Percentiles rank a stretch among this genome's conserved stretches.
Evolutionary conservation across 1,139 yeast species (phyloP).

Genomic region (Diutina siamensis): DNA sequence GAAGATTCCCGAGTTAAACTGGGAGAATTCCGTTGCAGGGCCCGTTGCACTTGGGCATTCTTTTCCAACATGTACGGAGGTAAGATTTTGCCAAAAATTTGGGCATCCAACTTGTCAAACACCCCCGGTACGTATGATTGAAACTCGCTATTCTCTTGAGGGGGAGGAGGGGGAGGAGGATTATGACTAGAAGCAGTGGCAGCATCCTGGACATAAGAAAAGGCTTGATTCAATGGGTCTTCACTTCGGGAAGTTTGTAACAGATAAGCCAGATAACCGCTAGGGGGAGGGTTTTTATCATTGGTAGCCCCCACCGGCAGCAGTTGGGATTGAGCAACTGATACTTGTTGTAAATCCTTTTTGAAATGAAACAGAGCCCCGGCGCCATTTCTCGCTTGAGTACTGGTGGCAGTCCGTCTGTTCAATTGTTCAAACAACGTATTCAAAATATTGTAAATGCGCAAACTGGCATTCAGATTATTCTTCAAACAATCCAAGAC

Average conservation of each 20-base stretch:
- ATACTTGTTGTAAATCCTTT: background rate
- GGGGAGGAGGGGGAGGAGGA: too few species aligned
- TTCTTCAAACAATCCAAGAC: slow-evolving; percentile 63
- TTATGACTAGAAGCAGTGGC: too few species aligned
- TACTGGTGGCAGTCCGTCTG: slow-evolving; percentile 42
- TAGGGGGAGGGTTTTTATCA: background rate
- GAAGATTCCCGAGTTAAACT: background rate
- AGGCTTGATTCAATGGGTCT: slow-evolving; percentile 3
- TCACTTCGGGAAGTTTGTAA: background rate
- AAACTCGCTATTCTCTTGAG: slow-evolving; percentile 1
- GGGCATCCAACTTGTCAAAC: slow-evolving; percentile 74
- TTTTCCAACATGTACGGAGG: slow-evolving; percentile 69
- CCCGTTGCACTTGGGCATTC: slow-evolving; percentile 7
- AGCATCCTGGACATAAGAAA: background rate
- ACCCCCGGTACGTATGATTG: slow-evolving; percentile 59
- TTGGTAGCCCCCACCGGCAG: background rate
- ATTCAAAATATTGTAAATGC: slow-evolving; percentile 71
- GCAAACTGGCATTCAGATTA: slow-evolving; percentile 63
- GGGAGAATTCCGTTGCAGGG: slow-evolving; percentile 3
- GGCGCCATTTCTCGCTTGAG: background rate
- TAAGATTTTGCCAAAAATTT: slow-evolving; percentile 67
- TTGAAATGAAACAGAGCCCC: background rate
- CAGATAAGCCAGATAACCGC: background rate
- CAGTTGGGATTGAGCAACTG: slow-evolving; percentile 2
- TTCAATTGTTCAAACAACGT: slow-evolving; percentile 75